These are phyloP conservation scores for Pyronema omphalodes DNA, from an alignment of 495 filamentous ascomycete genomes.

Conservation along the genomic window DNA sequence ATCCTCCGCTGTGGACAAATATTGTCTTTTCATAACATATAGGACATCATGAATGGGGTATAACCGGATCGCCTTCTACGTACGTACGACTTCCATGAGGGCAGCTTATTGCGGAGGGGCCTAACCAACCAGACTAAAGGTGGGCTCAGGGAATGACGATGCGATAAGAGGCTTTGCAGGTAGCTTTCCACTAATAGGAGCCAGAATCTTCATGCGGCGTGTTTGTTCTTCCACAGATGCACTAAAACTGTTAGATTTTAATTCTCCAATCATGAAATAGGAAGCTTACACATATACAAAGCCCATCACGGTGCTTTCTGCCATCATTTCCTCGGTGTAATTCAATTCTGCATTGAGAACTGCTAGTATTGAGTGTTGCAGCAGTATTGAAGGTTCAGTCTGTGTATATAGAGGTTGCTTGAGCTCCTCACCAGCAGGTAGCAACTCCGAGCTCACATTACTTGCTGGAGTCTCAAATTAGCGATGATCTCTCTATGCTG, in stretches of 20 bases:
- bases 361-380: slow-evolving; percentile 56
- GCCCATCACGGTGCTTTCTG: slow-evolving; percentile 73
- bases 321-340: slow-evolving; percentile 50
- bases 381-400: slow-evolving; percentile 36
- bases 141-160: slow-evolving; percentile 19
- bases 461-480: slow-evolving; percentile 25
- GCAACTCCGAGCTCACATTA: slow-evolving; percentile 13
- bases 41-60: no score
- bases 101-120: no score
- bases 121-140: slow-evolving; percentile 11
- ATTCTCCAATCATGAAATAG: background rate
- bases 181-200: slow-evolving; percentile 60
- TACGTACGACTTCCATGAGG: no score
- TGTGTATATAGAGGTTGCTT: slow-evolving; percentile 35
- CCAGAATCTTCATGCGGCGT: slow-evolving; percentile 59
- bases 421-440: slow-evolving; percentile 25
- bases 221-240: slow-evolving; percentile 59
- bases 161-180: slow-evolving; percentile 55
- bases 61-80: no score
- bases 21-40: no score
- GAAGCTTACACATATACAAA: slow-evolving; percentile 58
- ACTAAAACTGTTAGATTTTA: slow-evolving; percentile 29
- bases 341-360: slow-evolving; percentile 52
- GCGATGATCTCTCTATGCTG: background rate
- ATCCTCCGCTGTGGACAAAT: no score